A percentile compares a stretch with the other conserved stretches of the same genome.
Conservation (phyloP, 2,329 filamentous ascomycete genomes). For the Ustulina deusta region DNA sequence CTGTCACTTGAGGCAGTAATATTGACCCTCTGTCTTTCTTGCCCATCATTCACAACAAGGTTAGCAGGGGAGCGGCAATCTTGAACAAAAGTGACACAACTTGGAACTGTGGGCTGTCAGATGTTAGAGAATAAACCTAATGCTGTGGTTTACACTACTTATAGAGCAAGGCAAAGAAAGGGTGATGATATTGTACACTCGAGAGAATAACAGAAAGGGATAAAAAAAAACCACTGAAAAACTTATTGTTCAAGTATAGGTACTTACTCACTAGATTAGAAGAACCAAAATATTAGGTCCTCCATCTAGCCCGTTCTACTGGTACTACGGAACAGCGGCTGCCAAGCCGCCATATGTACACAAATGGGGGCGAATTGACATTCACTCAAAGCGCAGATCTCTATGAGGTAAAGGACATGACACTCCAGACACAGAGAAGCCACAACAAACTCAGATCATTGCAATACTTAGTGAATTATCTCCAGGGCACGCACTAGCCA, state of each 20-base stretch:
- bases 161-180: background rate
- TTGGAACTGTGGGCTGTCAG: background rate
- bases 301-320: constrained; percentile 32
- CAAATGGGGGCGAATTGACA: constrained; percentile 16
- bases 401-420: background rate
- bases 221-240: background rate
- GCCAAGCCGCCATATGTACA: constrained; percentile 31
- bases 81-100: background rate
- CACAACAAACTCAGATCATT: background rate
- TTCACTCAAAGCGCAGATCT: background rate
- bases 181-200: background rate
- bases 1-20: background rate
- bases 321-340: constrained; percentile 34
- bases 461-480: background rate
- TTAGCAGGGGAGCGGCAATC: background rate
- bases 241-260: constrained; percentile 5
- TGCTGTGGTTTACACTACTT: background rate
- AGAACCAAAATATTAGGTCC: background rate
- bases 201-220: background rate
- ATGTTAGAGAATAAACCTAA: background rate
- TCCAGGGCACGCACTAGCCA: too few relatives aligned
- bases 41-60: background rate
- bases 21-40: background rate
- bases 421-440: background rate
- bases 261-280: background rate